These are phyloP conservation scores for Globisporangium mamillatum DNA, from an alignment of 352 stramenopile genomes.

Conservation along the genomic window DNA sequence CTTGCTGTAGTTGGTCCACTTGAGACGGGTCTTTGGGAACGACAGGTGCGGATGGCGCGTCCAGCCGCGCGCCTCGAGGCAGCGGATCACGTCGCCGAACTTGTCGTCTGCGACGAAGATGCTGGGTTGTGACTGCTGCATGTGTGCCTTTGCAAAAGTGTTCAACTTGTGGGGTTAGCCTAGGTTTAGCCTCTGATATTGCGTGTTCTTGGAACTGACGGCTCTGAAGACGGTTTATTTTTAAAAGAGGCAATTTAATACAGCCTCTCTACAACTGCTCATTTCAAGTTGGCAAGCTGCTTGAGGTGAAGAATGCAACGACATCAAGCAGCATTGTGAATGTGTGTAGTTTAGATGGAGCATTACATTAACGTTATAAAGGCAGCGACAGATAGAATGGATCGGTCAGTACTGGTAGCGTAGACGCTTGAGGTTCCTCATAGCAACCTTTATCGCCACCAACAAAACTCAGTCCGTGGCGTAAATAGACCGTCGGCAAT, in stretches of 20 bases:
- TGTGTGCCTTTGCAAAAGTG: not conserved
- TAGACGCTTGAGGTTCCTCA: not conserved
- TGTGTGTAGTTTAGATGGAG: not conserved
- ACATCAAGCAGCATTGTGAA: not conserved
- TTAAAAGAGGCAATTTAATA: constrained; percentile 3
- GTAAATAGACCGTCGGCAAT: constrained; percentile 10
- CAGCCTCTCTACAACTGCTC: not conserved
- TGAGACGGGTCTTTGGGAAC: constrained; percentile 58
- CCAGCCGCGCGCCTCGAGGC: constrained; percentile 40
- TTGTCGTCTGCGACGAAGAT: constrained; percentile 62
- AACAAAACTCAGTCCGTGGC: constrained; percentile 1
- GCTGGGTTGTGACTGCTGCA: constrained; percentile 12
- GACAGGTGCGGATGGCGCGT: constrained; percentile 46
- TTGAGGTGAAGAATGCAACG: not conserved
- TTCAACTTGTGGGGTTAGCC: no score
- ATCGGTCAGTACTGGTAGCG: not conserved
- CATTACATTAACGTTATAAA: constrained; percentile 5
- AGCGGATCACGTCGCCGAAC: constrained; percentile 46
- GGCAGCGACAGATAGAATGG: constrained; percentile 1
- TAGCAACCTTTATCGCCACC: constrained; percentile 10
- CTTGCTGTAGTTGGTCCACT: constrained; percentile 71
- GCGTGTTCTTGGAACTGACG: not conserved
- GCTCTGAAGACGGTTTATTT: not conserved
- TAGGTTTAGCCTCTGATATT: not conserved
- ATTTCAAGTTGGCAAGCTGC: not conserved